Evolutionary conservation across 2,329 filamentous ascomycete genomes (phyloP), one percentile per base, ranked within the genome.

Genomic region (Cladosporium sp.): DNA sequence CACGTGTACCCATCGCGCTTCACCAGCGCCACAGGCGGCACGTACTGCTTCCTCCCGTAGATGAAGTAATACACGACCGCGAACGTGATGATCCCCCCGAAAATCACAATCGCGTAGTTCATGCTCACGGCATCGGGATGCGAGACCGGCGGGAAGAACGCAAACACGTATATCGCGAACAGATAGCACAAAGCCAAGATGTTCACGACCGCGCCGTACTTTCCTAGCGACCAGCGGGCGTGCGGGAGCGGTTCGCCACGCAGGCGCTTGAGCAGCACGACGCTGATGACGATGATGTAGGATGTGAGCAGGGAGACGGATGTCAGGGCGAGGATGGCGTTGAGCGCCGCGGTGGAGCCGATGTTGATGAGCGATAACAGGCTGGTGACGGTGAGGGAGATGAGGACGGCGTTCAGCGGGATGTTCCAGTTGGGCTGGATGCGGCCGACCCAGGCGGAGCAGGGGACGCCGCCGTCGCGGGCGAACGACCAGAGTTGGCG

Each of bases 91-190:
- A 78, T 74, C 3, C 77, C 78, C 15, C 76, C 76, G n/a, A 77
- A 78, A 6, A 80, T 74, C 11, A 79, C 76, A 12, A 77, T 73
- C 11, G 72, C 73, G 65, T 78, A 79, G 78, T 84, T 82, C 82
- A 86, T 73, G 12, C 74, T 74, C 18, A 68, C 70, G 2, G 76
- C 73, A 7, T 69, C 71, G 1, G 77, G 75, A 7, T 74, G 72
- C 7, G 73, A 72, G 32, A 68, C 69, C 5, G 75, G 72, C 10
- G 81, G 81, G 80, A 81, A 83, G 61, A 87, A 84, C 26, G 79
- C 82, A 79, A 84, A 88, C 73, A 88, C 87, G 15, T 85, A 80
- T 2, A 87, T 78, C 47, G 87, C 81, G 1, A 83, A 66, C 71
- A 84, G 80, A 70, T 86, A 88, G 2, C 78, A 59, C 69, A 83